Percentiles rank a stretch among this genome's conserved stretches.
Evolutionary conservation across 768 basidiomycete species (phyloP).

Genomic region (Podaxis mareebaensis): DNA sequence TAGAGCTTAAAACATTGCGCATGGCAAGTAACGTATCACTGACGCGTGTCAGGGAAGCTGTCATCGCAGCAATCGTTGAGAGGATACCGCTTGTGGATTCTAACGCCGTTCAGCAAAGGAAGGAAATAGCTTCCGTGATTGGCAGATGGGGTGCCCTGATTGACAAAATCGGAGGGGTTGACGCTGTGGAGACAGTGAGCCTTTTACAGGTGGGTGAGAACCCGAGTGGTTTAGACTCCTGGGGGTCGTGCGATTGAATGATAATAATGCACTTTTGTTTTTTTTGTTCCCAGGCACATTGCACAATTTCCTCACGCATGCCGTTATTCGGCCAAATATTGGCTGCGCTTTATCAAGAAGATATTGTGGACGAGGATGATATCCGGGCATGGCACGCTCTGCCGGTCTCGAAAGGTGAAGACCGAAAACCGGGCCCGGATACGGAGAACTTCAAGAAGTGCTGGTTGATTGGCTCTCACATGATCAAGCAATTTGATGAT

Average conservation of each 20-base stretch:
- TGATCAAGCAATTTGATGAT: slow-evolving; percentile 82
- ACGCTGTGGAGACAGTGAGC: slow-evolving; percentile 77
- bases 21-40: slow-evolving; percentile 96
- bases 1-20: slow-evolving; percentile 94
- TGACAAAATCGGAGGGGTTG: slow-evolving; percentile 77
- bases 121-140: slow-evolving; percentile 63
- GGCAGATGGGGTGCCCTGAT: slow-evolving; percentile 84
- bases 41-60: slow-evolving; percentile 81
- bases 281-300: slow-evolving; percentile 51
- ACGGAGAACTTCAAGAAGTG: slow-evolving; percentile 63
- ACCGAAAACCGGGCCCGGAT: slow-evolving; percentile 36
- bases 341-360: slow-evolving; percentile 85
- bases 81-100: slow-evolving; percentile 63
- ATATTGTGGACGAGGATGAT: slow-evolving; percentile 88
- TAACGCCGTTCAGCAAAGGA: slow-evolving; percentile 57
- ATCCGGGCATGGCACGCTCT: slow-evolving; percentile 83
- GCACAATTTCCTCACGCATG: slow-evolving; percentile 60
- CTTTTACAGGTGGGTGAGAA: slow-evolving; percentile 65
- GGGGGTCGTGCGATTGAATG: neutral
- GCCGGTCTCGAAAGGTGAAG: slow-evolving; percentile 54
- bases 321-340: slow-evolving; percentile 84
- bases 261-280: neutral
- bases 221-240: neutral
- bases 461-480: slow-evolving; percentile 68
- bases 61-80: slow-evolving; percentile 82